Evolutionary conservation across 2,329 filamentous ascomycete genomes (phyloP).

Genomic region (Aspergillus sp.): DNA sequence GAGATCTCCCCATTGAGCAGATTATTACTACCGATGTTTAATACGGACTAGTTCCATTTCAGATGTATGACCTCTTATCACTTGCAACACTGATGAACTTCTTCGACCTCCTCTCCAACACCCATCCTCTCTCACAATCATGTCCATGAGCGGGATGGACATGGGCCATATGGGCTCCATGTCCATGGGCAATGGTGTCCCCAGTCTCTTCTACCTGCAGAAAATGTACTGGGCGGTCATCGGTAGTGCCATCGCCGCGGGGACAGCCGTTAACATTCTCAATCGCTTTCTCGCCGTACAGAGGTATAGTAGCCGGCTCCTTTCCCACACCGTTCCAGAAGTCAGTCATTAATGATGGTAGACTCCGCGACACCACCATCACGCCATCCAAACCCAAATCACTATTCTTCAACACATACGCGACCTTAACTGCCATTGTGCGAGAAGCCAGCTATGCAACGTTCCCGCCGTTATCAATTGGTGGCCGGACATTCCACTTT

Average conservation of each 20-base stretch:
- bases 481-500: conserved; percentile 32
- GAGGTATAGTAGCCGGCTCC: conserved; percentile 37
- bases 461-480: conserved; percentile 34
- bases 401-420: conserved; percentile 46
- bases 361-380: conserved; percentile 43
- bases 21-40: conserved; percentile 7
- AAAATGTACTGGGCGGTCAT: conserved; percentile 55
- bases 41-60: not conserved
- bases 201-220: conserved; percentile 47
- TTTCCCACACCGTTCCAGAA: not conserved
- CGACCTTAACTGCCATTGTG: conserved; percentile 52
- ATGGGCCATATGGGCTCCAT: conserved; percentile 35
- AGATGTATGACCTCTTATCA: not conserved
- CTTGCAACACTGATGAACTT: not conserved
- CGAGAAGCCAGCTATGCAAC: conserved; percentile 53
- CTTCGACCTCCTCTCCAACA: not conserved
- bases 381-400: conserved; percentile 55
- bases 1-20: conserved; percentile 5
- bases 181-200: conserved; percentile 43
- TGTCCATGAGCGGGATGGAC: conserved; percentile 24
- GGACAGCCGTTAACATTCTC: conserved; percentile 38
- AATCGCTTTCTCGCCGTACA: conserved; percentile 51
- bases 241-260: conserved; percentile 34
- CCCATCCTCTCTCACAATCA: not conserved
- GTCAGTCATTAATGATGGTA: conserved; percentile 19